Percentiles rank a stretch among this genome's conserved stretches.
Evolutionary conservation across 1,284 basidiomycete species (phyloP).

Genomic region (Meira miltonrushii): DNA sequence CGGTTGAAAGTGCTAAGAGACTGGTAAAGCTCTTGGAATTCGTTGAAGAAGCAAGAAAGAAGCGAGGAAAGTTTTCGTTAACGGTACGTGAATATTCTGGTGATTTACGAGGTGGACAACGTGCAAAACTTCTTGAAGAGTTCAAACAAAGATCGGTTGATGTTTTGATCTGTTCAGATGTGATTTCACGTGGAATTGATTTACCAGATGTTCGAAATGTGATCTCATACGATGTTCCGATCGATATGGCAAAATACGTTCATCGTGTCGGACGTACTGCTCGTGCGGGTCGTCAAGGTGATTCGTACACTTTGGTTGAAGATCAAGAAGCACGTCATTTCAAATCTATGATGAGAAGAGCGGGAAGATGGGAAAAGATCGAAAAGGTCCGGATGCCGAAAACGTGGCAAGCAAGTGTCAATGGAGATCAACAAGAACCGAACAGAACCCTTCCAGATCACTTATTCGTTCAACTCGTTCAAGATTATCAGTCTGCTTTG

Average conservation of each 20-base stretch:
- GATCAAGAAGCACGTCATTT: constrained; percentile 66
- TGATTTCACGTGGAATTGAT: constrained; percentile 95
- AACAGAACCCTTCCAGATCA: neutral
- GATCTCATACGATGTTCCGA: constrained; percentile 85
- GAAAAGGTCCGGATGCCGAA: neutral
- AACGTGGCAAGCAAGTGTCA: neutral
- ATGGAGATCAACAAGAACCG: neutral
- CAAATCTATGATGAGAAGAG: constrained; percentile 2
- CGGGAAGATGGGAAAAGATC: constrained; percentile 8
- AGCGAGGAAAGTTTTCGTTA: constrained; percentile 45
- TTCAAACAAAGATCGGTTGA: constrained; percentile 78
- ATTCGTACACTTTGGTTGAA: constrained; percentile 91
- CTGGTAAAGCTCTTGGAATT: constrained; percentile 77
- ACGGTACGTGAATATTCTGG: constrained; percentile 65
- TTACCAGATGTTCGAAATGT: constrained; percentile 85
- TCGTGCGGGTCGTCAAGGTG: constrained; percentile 75
- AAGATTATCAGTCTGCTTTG: neutral
- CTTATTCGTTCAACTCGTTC: neutral
- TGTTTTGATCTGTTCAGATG: constrained; percentile 88
- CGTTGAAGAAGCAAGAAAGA: constrained; percentile 9
- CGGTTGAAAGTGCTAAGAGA: constrained; percentile 78
- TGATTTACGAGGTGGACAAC: constrained; percentile 70
- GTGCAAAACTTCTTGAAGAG: constrained; percentile 69
- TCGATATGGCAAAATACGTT: constrained; percentile 97
- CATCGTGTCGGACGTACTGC: constrained; percentile 93